These are phyloP conservation scores for Phialophora macrospora DNA, from an alignment of 2,329 filamentous ascomycete genomes.

Conservation along the genomic window DNA sequence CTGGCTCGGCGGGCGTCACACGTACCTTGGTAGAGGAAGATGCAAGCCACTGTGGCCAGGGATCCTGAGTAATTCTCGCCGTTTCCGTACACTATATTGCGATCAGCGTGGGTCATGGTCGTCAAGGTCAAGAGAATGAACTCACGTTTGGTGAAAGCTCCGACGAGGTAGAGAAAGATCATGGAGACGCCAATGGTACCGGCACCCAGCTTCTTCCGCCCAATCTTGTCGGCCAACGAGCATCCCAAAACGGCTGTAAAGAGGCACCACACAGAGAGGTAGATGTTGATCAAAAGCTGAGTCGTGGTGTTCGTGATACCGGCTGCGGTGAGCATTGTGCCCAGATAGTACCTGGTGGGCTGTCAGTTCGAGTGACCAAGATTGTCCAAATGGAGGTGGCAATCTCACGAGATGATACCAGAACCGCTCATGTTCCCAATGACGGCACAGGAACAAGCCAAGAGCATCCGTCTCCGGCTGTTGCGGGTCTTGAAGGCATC, in stretches of 20 bases:
- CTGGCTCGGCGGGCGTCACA: no score
- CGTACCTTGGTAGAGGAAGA: neutral
- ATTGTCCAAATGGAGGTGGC: neutral
- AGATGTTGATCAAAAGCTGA: neutral
- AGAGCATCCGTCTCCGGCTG: neutral
- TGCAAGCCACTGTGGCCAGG: neutral
- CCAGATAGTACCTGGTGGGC: neutral
- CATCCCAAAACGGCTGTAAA: neutral
- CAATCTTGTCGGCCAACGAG: neutral
- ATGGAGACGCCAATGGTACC: neutral
- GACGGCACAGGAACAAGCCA: neutral
- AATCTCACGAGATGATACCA: neutral
- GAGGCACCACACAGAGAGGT: neutral
- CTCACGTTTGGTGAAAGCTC: neutral
- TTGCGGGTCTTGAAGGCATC: neutral
- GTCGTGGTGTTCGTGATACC: neutral
- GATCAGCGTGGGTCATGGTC: neutral
- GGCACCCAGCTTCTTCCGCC: neutral
- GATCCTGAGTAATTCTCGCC: neutral
- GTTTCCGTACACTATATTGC: neutral
- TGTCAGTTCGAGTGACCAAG: neutral
- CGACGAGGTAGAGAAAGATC: neutral
- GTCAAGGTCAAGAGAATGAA: neutral
- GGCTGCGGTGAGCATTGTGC: neutral
- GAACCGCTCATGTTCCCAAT: neutral